Base-by-base conservation (phyloP, 1,284 basidiomycete species). In the Microbotryum intermedium region DNA sequence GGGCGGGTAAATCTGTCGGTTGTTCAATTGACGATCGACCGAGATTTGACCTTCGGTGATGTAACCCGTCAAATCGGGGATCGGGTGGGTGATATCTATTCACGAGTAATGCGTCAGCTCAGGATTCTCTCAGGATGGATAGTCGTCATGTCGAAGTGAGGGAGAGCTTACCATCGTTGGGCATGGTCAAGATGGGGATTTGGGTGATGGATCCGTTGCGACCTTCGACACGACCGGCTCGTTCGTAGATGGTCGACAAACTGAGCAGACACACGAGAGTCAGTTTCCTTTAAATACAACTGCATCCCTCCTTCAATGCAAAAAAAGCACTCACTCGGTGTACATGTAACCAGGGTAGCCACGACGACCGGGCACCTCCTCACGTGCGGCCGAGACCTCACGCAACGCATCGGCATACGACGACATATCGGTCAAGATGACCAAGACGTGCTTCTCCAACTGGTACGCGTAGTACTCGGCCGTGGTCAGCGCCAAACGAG, bases 261-360 rank as follows among this genome's bases (percentile, higher is more conserved):
- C 34, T 25, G 18, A 54, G 18, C 11, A 44, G 6, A 48, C 16
- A 23, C 20, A 4, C 21, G 26, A 20, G 28, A 26, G 53, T 58
- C n/a, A 54, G 53, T n/a, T 44, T 18, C 18, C 7, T 13, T 18
- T 28, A 39, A 13, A 39, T 39, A 11, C 34, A 16, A 39, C 2
- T 28, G 16, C 10, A 8, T 23, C 23, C 11, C 23, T 11, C 26
- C 9, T 13, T 28, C 29, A 11, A 8, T 48, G 13, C 13, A 25
- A 28, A 13, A 23, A 1, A 26, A 57, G 47, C 16, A 90, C 81
- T 45, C 93, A 82, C 81, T 97, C 92, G 20, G 92, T 97, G 79
- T 97, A 97, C 92, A 95, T 95, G 81, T 95, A 95, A 76, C 91
- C 92, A 51, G 95, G 95, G 82, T 98, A 99, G 73, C 95, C 95